These are phyloP conservation scores for Mediolabrus comicus DNA, from an alignment of 108 stramenopile species.

Conservation along the genomic window DNA sequence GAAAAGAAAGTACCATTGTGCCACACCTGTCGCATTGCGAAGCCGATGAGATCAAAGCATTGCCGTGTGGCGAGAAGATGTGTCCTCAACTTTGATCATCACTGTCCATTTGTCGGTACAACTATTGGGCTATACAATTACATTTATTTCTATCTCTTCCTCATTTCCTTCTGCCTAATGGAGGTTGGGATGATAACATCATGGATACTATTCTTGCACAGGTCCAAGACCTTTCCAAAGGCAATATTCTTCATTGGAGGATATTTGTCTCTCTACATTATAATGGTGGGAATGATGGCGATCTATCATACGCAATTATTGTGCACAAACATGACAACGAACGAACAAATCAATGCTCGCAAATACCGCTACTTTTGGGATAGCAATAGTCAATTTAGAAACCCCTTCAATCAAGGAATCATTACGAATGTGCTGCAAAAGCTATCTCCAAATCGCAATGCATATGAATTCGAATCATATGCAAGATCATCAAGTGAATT, in stretches of 20 bases:
- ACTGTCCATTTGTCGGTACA: conserved; percentile 96
- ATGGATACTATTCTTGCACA: conserved; percentile 51
- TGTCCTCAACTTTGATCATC: conserved; percentile 96
- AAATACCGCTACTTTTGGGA: conserved; percentile 86
- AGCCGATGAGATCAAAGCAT: conserved; percentile 94
- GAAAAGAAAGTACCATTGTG: conserved; percentile 72
- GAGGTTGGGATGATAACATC: conserved; percentile 50
- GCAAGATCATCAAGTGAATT: background rate
- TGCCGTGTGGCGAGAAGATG: conserved; percentile 87
- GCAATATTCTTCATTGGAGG: conserved; percentile 48
- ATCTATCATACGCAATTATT: conserved; percentile 90
- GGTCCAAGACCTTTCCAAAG: conserved; percentile 28
- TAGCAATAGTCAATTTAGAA: conserved; percentile 56
- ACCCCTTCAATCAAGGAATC: conserved; percentile 87
- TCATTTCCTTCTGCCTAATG: conserved; percentile 58
- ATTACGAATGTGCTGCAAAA: conserved; percentile 48
- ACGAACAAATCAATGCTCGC: conserved; percentile 85
- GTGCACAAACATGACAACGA: conserved; percentile 88
- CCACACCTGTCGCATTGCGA: conserved; percentile 92
- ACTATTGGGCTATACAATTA: conserved; percentile 96
- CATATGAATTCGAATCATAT: conserved; percentile 14
- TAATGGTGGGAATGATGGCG: conserved; percentile 57
- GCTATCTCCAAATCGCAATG: conserved; percentile 36
- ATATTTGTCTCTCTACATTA: conserved; percentile 63
- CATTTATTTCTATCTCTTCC: conserved; percentile 87